These are phyloP conservation scores for Setaria italica DNA, from an alignment of 202 grass and related monocot species.

Conservation along the genomic window DNA sequence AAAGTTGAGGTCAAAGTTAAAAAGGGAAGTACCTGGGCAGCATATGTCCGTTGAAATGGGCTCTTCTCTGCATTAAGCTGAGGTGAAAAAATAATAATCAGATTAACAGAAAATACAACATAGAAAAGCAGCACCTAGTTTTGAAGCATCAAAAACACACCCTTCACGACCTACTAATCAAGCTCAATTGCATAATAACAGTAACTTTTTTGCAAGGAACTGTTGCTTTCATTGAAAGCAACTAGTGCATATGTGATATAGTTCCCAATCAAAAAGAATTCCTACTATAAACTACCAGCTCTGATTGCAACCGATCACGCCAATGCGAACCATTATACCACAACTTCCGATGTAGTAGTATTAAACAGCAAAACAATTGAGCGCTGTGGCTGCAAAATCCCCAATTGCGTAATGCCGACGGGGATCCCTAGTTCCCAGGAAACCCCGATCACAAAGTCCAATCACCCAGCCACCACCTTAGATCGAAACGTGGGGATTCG, in stretches of 20 bases:
- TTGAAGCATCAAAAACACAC: not conserved
- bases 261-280: not conserved
- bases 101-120: slow-evolving; percentile 19
- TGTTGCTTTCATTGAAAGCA: slow-evolving; percentile 5
- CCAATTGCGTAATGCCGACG: slow-evolving; percentile 33
- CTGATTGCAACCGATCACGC: not conserved
- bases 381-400: not conserved
- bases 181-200: slow-evolving; percentile 3
- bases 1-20: slow-evolving; percentile 15
- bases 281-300: not conserved
- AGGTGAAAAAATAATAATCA: slow-evolving; percentile 4
- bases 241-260: not conserved
- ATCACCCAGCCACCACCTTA: slow-evolving; percentile 7
- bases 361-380: not conserved
- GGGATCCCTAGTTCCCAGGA: not conserved
- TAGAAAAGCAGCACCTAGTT: slow-evolving; percentile 7
- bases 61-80: slow-evolving; percentile 98
- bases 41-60: slow-evolving; percentile 92
- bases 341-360: not conserved
- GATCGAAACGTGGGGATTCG: slow-evolving; percentile 18
- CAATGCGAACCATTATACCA: slow-evolving; percentile 33
- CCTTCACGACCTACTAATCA: slow-evolving; percentile 1
- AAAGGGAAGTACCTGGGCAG: slow-evolving; percentile 68
- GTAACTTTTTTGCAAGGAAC: not conserved
- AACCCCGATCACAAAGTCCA: slow-evolving; percentile 23